Evolutionary conservation across 2,329 filamentous ascomycete species (phyloP).

Genomic region (Alternaria gansuensis): DNA sequence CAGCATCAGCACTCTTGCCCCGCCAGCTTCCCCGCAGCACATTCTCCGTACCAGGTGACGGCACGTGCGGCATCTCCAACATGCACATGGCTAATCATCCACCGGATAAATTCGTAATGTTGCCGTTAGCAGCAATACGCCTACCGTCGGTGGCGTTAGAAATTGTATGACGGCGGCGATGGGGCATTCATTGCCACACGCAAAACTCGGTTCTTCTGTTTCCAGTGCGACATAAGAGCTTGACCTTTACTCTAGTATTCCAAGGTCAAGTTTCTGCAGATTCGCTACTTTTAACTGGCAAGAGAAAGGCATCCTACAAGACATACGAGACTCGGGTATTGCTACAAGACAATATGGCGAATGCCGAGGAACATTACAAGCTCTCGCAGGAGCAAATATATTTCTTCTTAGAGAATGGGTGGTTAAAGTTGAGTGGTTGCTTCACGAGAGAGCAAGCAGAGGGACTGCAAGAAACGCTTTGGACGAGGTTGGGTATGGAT

Average conservation of each 20-base stretch:
- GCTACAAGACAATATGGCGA: slow-evolving; percentile 9
- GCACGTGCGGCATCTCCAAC: slow-evolving; percentile 23
- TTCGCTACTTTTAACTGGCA: not conserved
- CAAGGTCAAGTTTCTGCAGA: not conserved
- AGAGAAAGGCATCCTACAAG: not conserved
- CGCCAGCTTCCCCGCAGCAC: slow-evolving; percentile 34
- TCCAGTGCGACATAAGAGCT: slow-evolving; percentile 14
- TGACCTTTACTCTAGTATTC: not conserved
- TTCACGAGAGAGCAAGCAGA: slow-evolving; percentile 61
- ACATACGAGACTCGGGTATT: not conserved
- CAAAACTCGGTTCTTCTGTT: slow-evolving; percentile 3
- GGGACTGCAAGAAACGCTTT: slow-evolving; percentile 62
- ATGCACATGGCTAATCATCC: slow-evolving; percentile 29
- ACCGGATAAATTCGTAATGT: slow-evolving; percentile 37
- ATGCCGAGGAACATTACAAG: slow-evolving; percentile 36
- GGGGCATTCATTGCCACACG: not conserved
- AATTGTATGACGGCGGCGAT: not conserved
- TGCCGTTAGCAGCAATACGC: slow-evolving; percentile 21
- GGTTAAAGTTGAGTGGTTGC: slow-evolving; percentile 63
- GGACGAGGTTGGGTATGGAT: slow-evolving; percentile 72
- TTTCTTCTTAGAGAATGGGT: slow-evolving; percentile 66
- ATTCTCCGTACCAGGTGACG: slow-evolving; percentile 8
- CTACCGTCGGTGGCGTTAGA: slow-evolving; percentile 6
- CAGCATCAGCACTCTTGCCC: slow-evolving; percentile 4
- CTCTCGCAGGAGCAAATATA: slow-evolving; percentile 60